A percentile compares a stretch with the other conserved stretches of the same genome.
phyloP scores from a whole-genome alignment of 352 stramenopile species.

The Phytophthora pisi region DNA sequence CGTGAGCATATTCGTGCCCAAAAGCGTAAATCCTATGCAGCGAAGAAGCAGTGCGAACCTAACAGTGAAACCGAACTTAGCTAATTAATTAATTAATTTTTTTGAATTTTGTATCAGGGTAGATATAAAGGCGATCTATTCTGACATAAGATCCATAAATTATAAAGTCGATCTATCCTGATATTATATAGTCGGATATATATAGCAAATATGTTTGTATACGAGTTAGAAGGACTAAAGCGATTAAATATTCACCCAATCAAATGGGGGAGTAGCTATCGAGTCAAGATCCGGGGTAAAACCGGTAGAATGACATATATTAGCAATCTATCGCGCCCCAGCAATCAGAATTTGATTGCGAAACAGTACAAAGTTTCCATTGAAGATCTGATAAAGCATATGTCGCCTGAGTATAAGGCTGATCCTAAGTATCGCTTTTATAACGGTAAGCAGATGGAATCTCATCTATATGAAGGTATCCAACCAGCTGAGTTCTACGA shows the following conservation, averaged over 20 bases:
- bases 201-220: conserved; percentile 3
- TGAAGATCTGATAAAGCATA: not conserved
- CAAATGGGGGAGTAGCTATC: conserved; percentile 9
- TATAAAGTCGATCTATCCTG: not conserved
- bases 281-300: not conserved
- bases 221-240: conserved; percentile 5
- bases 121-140: conserved; percentile 8
- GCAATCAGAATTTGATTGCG: not conserved
- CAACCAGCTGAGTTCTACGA: conserved; percentile 3
- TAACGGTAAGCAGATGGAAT: conserved; percentile 1
- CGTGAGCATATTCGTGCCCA: conserved; percentile 7
- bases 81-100: not conserved
- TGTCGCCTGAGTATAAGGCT: not conserved
- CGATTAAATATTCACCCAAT: conserved; percentile 5
- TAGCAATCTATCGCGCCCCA: not conserved
- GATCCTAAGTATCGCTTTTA: not conserved
- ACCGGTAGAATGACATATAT: not conserved
- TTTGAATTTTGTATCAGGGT: not conserved
- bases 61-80: not conserved
- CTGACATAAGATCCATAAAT: conserved; percentile 8
- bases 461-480: conserved; percentile 3
- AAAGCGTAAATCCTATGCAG: conserved; percentile 2
- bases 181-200: conserved; percentile 6
- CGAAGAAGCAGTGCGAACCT: not conserved
- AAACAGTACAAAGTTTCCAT: not conserved